Evolutionary conservation across 2,329 filamentous ascomycete species (phyloP), one percentile per base, ranked within the genome.

Genomic region (Ophiocordyceps camponoti-saundersi): DNA sequence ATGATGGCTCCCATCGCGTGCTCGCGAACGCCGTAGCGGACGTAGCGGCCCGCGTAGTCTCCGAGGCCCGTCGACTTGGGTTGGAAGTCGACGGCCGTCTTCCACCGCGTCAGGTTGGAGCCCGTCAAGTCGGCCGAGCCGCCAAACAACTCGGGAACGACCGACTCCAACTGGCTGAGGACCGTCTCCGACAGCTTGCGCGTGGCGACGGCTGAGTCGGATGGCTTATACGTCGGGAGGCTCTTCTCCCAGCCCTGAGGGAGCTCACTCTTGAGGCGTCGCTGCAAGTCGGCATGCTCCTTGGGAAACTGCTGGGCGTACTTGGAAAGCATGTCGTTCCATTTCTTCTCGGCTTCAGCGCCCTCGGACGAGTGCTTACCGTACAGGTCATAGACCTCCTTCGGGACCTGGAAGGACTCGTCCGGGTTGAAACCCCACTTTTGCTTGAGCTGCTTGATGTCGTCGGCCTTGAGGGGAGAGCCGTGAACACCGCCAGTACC

Each of bases 51-150:
- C 57, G 75, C 68, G 73, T 86, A 95, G 69, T 90, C 80, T 62
- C 92, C 92, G 58, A 98, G 84, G 53, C 84, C 83, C 53, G 79
- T 82, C 59, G 77, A 73, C 50, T 87, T 85, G 53, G 89, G 86
- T 75, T 98, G 92, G 82, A 98, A 96, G 75, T 98, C 92, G 55
- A 90, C 79, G 48, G 92, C 90, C 47, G 80, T 77, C 84, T 96
- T 98, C 88, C 89, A 95, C 65, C 89, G 82, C 57, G 92, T 98
- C 73, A 96, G 82, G 79, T 98, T 98, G 64, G 92, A 96, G 63
- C 87, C 87, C 64, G 92, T 98, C 75, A 98, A 69, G 76, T 98
- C 92, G 58, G 92, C 92, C 54, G 92, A 98, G 59, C 92, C 92
- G 65, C 90, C 94, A 51, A 98, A 68, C 49, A 98, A 81, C 70